These are phyloP conservation scores for Infundibulicybe gibba DNA, from an alignment of 768 basidiomycete genomes.

Conservation along the genomic window DNA sequence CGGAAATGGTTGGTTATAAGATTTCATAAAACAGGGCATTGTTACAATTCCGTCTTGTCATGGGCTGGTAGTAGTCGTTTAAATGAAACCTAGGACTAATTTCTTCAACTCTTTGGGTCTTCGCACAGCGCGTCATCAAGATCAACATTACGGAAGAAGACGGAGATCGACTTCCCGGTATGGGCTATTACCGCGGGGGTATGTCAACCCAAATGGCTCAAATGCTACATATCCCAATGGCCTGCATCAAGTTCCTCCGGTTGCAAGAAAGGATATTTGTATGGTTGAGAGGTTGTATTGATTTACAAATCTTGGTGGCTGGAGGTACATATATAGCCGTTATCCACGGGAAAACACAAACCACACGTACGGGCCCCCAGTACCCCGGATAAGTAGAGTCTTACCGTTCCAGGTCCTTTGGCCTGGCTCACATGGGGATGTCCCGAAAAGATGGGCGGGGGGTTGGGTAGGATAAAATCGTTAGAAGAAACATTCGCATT, in stretches of 20 bases:
- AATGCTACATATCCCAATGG: no score
- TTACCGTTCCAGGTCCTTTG: conserved; percentile 49
- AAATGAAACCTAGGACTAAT: conserved; percentile 21
- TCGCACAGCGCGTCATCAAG: background rate
- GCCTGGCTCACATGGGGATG: conserved; percentile 67
- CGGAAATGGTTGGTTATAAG: no score
- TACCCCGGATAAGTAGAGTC: conserved; percentile 72
- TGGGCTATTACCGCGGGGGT: conserved; percentile 47
- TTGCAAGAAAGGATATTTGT: conserved; percentile 60
- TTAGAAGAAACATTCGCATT: conserved; percentile 77
- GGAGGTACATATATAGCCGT: background rate
- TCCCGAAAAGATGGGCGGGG: conserved; percentile 50
- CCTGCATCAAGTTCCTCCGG: no score
- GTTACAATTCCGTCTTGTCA: no score
- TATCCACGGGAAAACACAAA: background rate
- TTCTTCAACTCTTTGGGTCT: conserved; percentile 48
- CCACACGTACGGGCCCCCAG: conserved; percentile 57
- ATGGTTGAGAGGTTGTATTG: conserved; percentile 58
- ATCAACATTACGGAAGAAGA: background rate
- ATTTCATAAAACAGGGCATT: no score
- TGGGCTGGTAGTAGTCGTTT: no score
- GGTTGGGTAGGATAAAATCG: conserved; percentile 46
- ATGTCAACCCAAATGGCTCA: background rate
- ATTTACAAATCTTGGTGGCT: conserved; percentile 63
- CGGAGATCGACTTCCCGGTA: conserved; percentile 49